A percentile compares a stretch with the other conserved stretches of the same genome.
Conservation (phyloP, 2,329 filamentous ascomycete species). For the Ophiocordyceps camponoti-floridani region DNA sequence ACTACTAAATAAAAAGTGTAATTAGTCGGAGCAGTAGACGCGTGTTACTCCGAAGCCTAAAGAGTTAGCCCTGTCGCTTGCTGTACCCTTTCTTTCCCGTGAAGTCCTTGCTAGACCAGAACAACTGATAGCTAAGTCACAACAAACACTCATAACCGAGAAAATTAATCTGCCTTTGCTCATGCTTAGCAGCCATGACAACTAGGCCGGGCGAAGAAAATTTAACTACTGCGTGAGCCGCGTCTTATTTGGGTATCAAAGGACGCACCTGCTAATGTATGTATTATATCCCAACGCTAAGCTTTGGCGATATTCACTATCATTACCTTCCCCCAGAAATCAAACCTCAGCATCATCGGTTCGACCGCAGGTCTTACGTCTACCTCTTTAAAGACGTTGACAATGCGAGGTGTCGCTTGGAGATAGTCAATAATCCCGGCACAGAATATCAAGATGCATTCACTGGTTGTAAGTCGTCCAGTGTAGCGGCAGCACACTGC, state of each 20-base stretch:
- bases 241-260: background rate
- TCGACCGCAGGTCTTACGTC: slow-evolving; percentile 64
- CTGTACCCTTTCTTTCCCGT: background rate
- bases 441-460: slow-evolving; percentile 66
- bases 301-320: slow-evolving; percentile 65
- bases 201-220: slow-evolving; percentile 29
- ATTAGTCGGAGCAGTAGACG: background rate
- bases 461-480: slow-evolving; percentile 44
- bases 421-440: slow-evolving; percentile 59
- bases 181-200: slow-evolving; percentile 17
- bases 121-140: too few species aligned
- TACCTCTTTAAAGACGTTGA: slow-evolving; percentile 62
- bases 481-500: too few species aligned
- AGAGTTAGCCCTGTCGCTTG: background rate
- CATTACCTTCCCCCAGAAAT: slow-evolving; percentile 52
- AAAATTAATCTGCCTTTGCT: background rate
- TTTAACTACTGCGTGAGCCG: slow-evolving; percentile 29
- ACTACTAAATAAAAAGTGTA: too few species aligned
- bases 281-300: slow-evolving; percentile 13
- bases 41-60: background rate
- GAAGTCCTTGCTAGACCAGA: background rate
- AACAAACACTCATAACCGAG: background rate
- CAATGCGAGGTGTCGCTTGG: slow-evolving; percentile 49
- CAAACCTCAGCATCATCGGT: slow-evolving; percentile 60
- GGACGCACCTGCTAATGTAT: too few species aligned